Evolutionary conservation across 345 rosid species (phyloP).

Genomic region (Moricandia moricandioides): DNA sequence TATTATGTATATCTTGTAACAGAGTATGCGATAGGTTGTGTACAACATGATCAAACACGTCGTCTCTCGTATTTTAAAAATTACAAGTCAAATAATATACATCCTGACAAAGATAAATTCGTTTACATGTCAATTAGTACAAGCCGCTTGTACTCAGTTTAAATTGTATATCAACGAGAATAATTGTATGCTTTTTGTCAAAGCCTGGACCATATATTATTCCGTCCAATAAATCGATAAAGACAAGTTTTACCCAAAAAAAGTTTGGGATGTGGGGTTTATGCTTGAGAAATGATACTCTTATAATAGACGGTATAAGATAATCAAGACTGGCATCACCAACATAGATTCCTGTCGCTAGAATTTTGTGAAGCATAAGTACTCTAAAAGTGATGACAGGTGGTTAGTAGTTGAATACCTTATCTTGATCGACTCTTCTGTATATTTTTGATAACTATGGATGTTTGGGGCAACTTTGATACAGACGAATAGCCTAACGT

Average conservation of each 20-base stretch:
- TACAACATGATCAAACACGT: conserved; percentile 33
- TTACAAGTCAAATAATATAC: conserved; percentile 17
- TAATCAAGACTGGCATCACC: background rate
- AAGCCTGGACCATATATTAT: background rate
- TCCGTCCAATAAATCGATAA: background rate
- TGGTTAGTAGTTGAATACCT: background rate
- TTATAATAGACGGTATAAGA: background rate
- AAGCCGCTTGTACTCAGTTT: conserved; percentile 5
- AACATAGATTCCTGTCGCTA: background rate
- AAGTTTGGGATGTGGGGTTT: background rate
- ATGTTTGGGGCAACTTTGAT: too few species aligned
- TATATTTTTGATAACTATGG: background rate
- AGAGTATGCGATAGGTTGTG: conserved; percentile 26
- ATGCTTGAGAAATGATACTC: background rate
- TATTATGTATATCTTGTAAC: conserved; percentile 1
- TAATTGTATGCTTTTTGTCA: conserved; percentile 21
- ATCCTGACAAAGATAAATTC: conserved; percentile 5
- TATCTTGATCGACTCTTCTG: background rate
- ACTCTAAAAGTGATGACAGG: background rate
- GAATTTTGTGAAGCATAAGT: background rate
- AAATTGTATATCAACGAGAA: conserved; percentile 14
- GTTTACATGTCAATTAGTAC: background rate
- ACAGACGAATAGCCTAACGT: too few species aligned
- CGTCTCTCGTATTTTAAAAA: conserved; percentile 1
- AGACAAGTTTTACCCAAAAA: background rate